A percentile compares a stretch with the other conserved stretches of the same genome.
Conservation (phyloP, 78 protist species). For the Dictyostelium capitatum region DNA sequence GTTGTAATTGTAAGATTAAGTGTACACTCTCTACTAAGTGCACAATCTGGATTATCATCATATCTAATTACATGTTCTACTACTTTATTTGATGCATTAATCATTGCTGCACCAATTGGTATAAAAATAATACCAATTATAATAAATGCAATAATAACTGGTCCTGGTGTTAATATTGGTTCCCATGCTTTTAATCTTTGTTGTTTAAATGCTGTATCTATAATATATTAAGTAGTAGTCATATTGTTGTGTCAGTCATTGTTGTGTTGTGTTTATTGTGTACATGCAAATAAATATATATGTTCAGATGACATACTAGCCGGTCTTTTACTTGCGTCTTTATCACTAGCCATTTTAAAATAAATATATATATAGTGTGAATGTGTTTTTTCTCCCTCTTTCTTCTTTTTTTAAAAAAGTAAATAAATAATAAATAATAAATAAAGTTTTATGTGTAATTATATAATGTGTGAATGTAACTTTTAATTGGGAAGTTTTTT, state of each 20-base stretch:
- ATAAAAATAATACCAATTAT: conserved; percentile 90
- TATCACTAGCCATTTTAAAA: conserved; percentile 3
- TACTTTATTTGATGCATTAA: conserved; percentile 79
- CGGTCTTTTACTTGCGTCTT: conserved; percentile 9
- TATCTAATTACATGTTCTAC: conserved; percentile 52
- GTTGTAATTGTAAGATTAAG: conserved; percentile 16
- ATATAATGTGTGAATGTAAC: too few species aligned
- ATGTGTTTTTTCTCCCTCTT: too few species aligned
- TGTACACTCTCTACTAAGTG: conserved; percentile 29
- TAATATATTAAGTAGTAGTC: background rate
- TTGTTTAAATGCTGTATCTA: conserved; percentile 94
- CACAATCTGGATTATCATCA: conserved; percentile 38
- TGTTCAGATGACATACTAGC: too few species aligned
- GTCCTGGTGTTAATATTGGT: conserved; percentile 95
- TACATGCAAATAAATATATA: too few species aligned
- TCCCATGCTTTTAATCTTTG: conserved; percentile 97
- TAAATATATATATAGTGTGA: background rate
- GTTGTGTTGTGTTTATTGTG: too few species aligned
- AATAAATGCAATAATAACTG: conserved; percentile 93
- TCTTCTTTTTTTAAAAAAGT: too few species aligned
- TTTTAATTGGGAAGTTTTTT: too few species aligned
- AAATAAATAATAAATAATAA: too few species aligned
- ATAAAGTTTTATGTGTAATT: too few species aligned
- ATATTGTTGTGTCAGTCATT: background rate
- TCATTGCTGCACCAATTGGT: conserved; percentile 92